A percentile compares a stretch with the other conserved stretches of the same genome.
These are phyloP conservation scores for Ascoidea rubescens DNA, from an alignment of 805 yeast species.

Conservation along the genomic window DNA sequence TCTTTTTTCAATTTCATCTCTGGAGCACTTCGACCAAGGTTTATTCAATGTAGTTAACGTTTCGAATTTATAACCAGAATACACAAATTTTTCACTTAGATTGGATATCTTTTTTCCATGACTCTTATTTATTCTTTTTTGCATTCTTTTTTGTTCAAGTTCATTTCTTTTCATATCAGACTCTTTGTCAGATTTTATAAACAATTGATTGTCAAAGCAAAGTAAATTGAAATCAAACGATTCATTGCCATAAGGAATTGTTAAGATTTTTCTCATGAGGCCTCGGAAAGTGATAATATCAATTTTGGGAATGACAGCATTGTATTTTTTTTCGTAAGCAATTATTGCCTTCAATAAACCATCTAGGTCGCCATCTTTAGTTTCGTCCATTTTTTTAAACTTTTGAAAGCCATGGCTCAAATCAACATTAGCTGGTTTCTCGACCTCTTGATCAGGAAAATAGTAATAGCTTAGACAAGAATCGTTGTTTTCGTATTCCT, in stretches of 20 bases:
- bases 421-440: constrained; percentile 50
- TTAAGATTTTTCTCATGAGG: constrained; percentile 57
- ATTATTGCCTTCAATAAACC: constrained; percentile 44
- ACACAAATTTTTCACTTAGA: constrained; percentile 30
- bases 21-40: constrained; percentile 59
- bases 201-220: constrained; percentile 63
- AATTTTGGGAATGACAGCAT: constrained; percentile 29
- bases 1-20: constrained; percentile 58
- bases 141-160: constrained; percentile 23
- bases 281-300: constrained; percentile 83
- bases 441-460: constrained; percentile 60
- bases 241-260: constrained; percentile 48
- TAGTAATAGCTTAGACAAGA: constrained; percentile 58
- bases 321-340: constrained; percentile 33
- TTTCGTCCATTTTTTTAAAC: constrained; percentile 43
- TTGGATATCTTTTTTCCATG: constrained; percentile 14
- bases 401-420: constrained; percentile 49
- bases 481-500: constrained; percentile 31
- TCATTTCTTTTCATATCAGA: constrained; percentile 1
- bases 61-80: constrained; percentile 80
- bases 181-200: constrained; percentile 32
- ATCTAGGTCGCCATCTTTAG: constrained; percentile 41
- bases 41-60: constrained; percentile 55
- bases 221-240: constrained; percentile 48
- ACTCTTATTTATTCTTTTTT: constrained; percentile 22